These are phyloP conservation scores for Syzygium aromaticum DNA, from an alignment of 345 rosid species.

Conservation along the genomic window DNA sequence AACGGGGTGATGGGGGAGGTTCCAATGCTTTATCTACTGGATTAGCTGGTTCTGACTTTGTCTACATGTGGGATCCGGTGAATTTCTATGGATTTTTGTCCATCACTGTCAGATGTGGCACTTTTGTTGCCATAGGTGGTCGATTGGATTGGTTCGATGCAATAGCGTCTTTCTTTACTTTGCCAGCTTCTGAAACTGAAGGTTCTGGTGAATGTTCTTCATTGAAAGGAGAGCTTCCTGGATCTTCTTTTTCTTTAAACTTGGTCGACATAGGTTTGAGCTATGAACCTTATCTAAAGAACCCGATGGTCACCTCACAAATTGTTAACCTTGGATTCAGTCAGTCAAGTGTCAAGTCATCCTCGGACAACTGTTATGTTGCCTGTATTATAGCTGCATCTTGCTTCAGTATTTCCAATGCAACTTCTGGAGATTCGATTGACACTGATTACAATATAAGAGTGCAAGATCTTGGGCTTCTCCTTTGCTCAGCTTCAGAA, in stretches of 20 bases:
- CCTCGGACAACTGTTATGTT: constrained; percentile 28
- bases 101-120: constrained; percentile 61
- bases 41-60: constrained; percentile 78
- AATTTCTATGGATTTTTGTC: constrained; percentile 34
- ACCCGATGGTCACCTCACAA: constrained; percentile 3
- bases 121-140: constrained; percentile 81
- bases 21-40: constrained; percentile 80
- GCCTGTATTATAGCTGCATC: constrained; percentile 88
- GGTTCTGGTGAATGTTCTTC: constrained; percentile 18
- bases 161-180: constrained; percentile 55
- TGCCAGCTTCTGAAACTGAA: constrained; percentile 29
- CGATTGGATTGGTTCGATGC: constrained; percentile 90
- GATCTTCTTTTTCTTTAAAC: constrained; percentile 55
- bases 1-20: constrained; percentile 96
- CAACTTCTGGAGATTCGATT: constrained; percentile 22
- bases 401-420: constrained; percentile 50
- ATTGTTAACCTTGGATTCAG: constrained; percentile 10
- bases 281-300: constrained; percentile 65
- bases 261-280: constrained; percentile 84
- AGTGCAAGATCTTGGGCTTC: constrained; percentile 84
- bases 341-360: constrained; percentile 22
- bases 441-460: constrained; percentile 48
- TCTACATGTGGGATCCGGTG: constrained; percentile 55
- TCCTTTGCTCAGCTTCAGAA: constrained; percentile 44
- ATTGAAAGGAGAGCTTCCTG: constrained; percentile 22